These are phyloP conservation scores for Cladorrhinum sp. DNA, from an alignment of 2,329 filamentous ascomycete genomes.

Conservation along the genomic window DNA sequence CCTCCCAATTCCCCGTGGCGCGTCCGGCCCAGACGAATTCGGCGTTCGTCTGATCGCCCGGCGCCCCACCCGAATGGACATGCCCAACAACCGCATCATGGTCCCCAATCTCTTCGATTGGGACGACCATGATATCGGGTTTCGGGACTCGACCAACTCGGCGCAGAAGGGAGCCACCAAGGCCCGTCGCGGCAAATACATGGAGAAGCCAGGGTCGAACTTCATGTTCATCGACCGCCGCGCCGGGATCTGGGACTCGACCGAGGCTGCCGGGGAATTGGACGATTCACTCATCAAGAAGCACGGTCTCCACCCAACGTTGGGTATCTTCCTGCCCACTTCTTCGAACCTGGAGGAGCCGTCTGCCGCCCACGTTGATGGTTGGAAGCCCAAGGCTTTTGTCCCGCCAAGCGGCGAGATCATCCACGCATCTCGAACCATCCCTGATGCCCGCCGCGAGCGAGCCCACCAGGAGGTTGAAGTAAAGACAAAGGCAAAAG, in stretches of 20 bases:
- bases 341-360: constrained; percentile 37
- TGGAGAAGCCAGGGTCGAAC: constrained; percentile 52
- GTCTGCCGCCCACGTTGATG: constrained; percentile 17
- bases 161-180: constrained; percentile 51
- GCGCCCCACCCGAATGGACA: constrained; percentile 37
- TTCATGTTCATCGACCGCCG: constrained; percentile 54
- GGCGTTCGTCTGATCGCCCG: constrained; percentile 49
- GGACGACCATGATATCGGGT: constrained; percentile 55
- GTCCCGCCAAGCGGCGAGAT: constrained; percentile 21
- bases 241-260: constrained; percentile 52
- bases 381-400: constrained; percentile 25
- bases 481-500: constrained; percentile 20
- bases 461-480: constrained; percentile 19
- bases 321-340: constrained; percentile 49
- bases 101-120: constrained; percentile 49
- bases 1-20: constrained; percentile 37
- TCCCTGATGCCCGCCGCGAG: constrained; percentile 24
- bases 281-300: constrained; percentile 49
- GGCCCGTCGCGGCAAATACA: constrained; percentile 51
- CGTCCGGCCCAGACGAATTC: constrained; percentile 48
- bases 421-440: constrained; percentile 27
- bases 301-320: constrained; percentile 50
- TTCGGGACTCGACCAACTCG: constrained; percentile 57
- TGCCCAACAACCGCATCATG: constrained; percentile 51
- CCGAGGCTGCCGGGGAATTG: constrained; percentile 48